Base-by-base conservation (phyloP, 495 filamentous ascomycete species). In the Opeltia flavorubescens region DNA sequence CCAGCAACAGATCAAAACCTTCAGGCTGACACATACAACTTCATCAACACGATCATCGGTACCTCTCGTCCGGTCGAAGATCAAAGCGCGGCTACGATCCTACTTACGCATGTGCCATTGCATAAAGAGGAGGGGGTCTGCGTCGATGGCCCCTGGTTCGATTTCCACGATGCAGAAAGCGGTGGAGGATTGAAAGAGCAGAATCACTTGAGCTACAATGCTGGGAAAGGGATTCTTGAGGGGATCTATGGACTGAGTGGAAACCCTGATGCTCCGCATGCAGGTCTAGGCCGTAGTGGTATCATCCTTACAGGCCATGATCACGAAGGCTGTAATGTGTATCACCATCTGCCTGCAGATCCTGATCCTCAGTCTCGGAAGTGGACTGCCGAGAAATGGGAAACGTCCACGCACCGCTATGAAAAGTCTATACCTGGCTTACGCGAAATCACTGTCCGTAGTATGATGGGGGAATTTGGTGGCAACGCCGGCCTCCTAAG, bases 391-490 rank as follows among this genome's bases (percentile, higher is more conserved):
- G 47, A 36, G 36, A 51, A 23, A 40, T 55, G 35, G 52, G 59
- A 43, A 35, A 51, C 17, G 48, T 60, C 31, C 20, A 50, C 20
- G 24, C n/a, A 4, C 30, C 13, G 34, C 15, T 40, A 15, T 44
- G 44, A 27, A 38, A 49, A 35, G 20, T 42, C 15, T 40, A 53
- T 31, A 20, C 49, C 30, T 66, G 64, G 65, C 47, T 68, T 95
- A n/a, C 67, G 88, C 2, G 91, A 96, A 63, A 76, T 95, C 44
- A 98, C 91, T 0, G 82, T 96, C 4, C 75, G 86, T n/a, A 94
- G 86, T 54, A 95, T 98, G 91, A 98, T 98, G 91, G 91, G 89
- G 21, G 83, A 83, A 23, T 96, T 78, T 56, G 80, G 77, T 17
- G 91, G 91, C 4, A 88, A 94, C 60, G 89, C 86, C 0, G 93